Evolutionary conservation across 2,329 filamentous ascomycete genomes (phyloP), one percentile per base, ranked within the genome.

Genomic region (Fusarium sp.): DNA sequence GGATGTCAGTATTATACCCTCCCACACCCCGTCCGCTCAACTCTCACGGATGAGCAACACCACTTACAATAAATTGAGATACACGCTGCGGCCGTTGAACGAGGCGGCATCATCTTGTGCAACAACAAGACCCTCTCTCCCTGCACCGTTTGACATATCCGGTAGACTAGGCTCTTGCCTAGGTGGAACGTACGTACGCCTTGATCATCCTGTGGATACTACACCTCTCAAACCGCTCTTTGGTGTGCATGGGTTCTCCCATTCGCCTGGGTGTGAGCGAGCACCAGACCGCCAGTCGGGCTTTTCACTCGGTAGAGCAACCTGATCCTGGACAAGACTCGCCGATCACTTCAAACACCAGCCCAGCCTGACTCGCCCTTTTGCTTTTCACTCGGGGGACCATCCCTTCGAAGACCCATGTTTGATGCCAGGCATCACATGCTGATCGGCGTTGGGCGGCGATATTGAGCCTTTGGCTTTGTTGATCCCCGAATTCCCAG

Each of bases 221-320:
- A 33, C 29, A 35, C 54, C 70, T 59, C 37, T 60, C 33, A 62
- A 50, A 29, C 27, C 48, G 33, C 20, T 35, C 16, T 22, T 58
- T 20, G 18, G 63, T 63, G 60, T 68, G 60, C 64, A 50, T 48
- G 48, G 60, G 57, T 39, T 72, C 64, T 48, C 68, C 60, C 71
- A 74, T 59, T 27, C 48, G 29, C 61, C 67, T 68, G 71, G 67
- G 58, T 71, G 73, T 35, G 67, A 59, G 63, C 64, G 48, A 73
- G 43, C 20, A 58, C 54, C 64, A 74, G 72, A 74, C 72, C 72
- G 72, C 72, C 72, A 75, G 72, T 75, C 72, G 72, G 68, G 52
- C 68, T 72, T 75, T 58, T 66, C 72, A 73, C 61, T 69, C 68
- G 72, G 72, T 52, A 72, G 69, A 69, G 58, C 58, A 59, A 52